These are phyloP conservation scores for Huiozyma naganishii DNA, from an alignment of 805 yeast genomes.

Conservation along the genomic window DNA sequence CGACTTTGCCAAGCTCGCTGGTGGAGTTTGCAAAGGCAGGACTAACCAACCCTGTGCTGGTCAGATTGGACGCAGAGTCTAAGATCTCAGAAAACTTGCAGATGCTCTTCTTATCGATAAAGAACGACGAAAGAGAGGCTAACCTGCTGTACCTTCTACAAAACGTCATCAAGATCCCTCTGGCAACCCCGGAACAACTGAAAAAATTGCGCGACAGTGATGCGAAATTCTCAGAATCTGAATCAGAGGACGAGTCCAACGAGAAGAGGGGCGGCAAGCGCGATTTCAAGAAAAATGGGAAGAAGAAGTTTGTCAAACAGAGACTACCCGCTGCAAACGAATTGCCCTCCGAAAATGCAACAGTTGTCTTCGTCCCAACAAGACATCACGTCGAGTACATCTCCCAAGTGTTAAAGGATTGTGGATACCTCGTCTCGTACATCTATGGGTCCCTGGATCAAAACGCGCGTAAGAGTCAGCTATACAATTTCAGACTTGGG, in stretches of 20 bases:
- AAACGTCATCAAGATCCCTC: conserved; percentile 75
- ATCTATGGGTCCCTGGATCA: conserved; percentile 94
- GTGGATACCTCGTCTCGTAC: conserved; percentile 80
- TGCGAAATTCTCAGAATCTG: conserved; percentile 41
- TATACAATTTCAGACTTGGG: conserved; percentile 77
- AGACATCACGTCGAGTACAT: conserved; percentile 96
- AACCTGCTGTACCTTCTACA: conserved; percentile 67
- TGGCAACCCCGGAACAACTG: conserved; percentile 61
- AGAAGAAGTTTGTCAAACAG: conserved; percentile 37
- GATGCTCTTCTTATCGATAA: conserved; percentile 76
- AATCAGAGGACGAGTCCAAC: conserved; percentile 32
- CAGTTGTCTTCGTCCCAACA: conserved; percentile 92
- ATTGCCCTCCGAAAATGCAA: conserved; percentile 74
- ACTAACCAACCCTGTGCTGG: conserved; percentile 79
- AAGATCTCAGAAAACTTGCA: conserved; percentile 85
- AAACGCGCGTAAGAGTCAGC: conserved; percentile 82
- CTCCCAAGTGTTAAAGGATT: conserved; percentile 52
- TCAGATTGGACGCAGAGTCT: conserved; percentile 84
- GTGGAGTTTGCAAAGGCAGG: conserved; percentile 99
- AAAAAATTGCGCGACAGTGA: conserved; percentile 40
- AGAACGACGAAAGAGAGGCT: conserved; percentile 82
- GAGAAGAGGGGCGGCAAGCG: conserved; percentile 13
- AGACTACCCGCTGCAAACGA: conserved; percentile 71
- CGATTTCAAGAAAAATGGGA: conserved; percentile 24
- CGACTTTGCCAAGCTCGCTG: conserved; percentile 83